phyloP scores from a whole-genome alignment of 2,329 filamentous ascomycete genomes.

The Trichoderma atrobrunneum region DNA sequence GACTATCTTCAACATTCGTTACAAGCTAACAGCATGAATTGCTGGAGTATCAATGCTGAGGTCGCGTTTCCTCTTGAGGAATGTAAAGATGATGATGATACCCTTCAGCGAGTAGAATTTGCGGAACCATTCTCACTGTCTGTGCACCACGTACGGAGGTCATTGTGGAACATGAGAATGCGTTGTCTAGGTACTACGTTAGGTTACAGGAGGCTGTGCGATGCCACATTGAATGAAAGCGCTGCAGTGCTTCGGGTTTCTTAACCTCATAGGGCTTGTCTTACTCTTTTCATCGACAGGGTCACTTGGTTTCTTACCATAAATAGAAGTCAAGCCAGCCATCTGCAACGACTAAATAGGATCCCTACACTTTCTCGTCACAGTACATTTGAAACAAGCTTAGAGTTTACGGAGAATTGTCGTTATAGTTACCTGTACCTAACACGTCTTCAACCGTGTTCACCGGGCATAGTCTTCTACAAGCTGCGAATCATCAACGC shows the following conservation, averaged over 20 bases:
- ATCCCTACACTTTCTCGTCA: not conserved
- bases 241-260: not conserved
- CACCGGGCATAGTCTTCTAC: not conserved
- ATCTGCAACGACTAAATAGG: not conserved
- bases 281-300: not conserved
- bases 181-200: not conserved
- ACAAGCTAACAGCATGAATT: not conserved
- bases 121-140: not conserved
- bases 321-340: not conserved
- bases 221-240: not conserved
- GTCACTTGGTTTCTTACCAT: not conserved
- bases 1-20: not conserved
- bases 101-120: not conserved
- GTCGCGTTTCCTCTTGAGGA: not conserved
- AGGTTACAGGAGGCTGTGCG: not conserved
- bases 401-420: not conserved
- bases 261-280: not conserved
- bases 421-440: not conserved
- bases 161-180: not conserved
- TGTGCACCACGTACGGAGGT: not conserved
- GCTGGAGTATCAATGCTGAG: not conserved
- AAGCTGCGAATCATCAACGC: not conserved
- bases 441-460: not conserved
- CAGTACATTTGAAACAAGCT: not conserved
- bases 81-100: not conserved